Conservation (phyloP, 352 stramenopile genomes). For the Globisporangium megalacanthum region DNA sequence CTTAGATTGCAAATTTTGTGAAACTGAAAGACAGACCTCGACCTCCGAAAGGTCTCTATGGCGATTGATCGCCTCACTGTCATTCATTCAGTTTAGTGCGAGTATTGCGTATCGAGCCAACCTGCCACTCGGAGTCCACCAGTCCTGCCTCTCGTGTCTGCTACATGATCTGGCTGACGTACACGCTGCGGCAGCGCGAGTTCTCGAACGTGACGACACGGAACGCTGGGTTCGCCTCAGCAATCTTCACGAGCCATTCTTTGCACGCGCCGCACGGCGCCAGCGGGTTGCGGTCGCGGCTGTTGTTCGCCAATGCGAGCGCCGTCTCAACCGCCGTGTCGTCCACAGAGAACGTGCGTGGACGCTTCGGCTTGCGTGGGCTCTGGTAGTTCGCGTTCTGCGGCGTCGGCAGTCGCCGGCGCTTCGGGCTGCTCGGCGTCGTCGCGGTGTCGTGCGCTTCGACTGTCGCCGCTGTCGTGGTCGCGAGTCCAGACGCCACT, state of each 20-base stretch:
- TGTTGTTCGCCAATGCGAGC: constrained; percentile 14
- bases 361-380: constrained; percentile 70
- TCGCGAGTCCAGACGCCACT: constrained; percentile 1
- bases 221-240: constrained; percentile 96
- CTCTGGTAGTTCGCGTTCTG: constrained; percentile 14
- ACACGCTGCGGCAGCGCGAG: constrained; percentile 89
- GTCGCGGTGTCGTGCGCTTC: not conserved
- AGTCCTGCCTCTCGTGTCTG: not conserved
- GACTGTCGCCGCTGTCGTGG: not conserved
- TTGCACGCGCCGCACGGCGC: constrained; percentile 97
- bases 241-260: constrained; percentile 99
- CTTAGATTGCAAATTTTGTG: no score
- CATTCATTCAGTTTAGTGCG: no score
- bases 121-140: no score
- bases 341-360: constrained; percentile 79
- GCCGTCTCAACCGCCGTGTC: constrained; percentile 48
- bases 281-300: constrained; percentile 92
- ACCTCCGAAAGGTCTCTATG: no score
- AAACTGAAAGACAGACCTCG: no score
- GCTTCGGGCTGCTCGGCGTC: constrained; percentile 4
- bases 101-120: no score
- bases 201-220: constrained; percentile 97
- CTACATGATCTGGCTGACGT: constrained; percentile 84
- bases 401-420: constrained; percentile 1
- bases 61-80: no score